Evolutionary conservation across 257 asterid genomes (phyloP), one percentile per base, ranked within the genome.

Genomic region (Solanum gandarillasii): DNA sequence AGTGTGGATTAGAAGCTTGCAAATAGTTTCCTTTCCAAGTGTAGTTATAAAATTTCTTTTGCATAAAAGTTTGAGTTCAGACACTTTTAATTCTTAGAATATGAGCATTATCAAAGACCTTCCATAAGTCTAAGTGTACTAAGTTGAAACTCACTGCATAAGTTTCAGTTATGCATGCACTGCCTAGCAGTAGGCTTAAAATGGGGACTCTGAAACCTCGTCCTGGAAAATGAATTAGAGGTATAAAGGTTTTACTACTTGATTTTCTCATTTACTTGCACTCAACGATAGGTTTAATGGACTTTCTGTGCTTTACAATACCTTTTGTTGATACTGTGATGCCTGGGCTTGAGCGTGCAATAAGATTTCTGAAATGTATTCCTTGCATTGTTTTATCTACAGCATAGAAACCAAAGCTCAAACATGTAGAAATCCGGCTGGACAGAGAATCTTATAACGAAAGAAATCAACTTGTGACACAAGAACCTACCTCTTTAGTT

Each of bases 261-360:
- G 82, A 52, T 62, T 29, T 48, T 31, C 25, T 70, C 5, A 20
- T 67, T n/a, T 31, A 14, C 38, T 52, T 27, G 39, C 84, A 25
- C 85, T 5, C 68, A 81, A 27, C 12, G 7, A 81, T 48, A 81
- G 68, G 85, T 81, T 81, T 9, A 46, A 81, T 46, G 85, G 68
- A 46, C 85, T 79, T 79, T 32, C 85, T 25, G 41, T 35, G 34
- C 55, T 87, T 43, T 31, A 78, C 65, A 75, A 41, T 92, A 95
- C 99, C 99, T 92, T 95, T 82, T 94, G 93, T 88, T 96, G 98
- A 91, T 94, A 96, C 90, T 94, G 98, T 41, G 93, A 91, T 89
- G 99, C 94, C 90, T 96, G 99, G 81, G 99, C 98, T 91, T 96
- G 98, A 89, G 97, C 93, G 84, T 95, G 99, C 95, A 95, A 85